Conservation (phyloP, 345 rosid genomes). For the Kernera saxatilis region DNA sequence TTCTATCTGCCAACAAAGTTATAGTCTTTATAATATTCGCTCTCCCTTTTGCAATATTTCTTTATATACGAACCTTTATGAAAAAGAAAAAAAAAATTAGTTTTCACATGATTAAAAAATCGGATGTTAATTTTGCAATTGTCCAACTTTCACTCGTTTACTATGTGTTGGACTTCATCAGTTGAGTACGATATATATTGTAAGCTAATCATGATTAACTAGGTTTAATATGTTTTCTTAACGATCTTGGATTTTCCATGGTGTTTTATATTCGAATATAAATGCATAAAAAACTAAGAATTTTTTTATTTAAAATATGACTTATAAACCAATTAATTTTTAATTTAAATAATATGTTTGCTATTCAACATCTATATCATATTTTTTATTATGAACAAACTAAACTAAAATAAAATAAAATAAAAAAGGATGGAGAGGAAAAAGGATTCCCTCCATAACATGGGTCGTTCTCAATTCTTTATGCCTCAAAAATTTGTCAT, state of each 20-base stretch:
- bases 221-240: not conserved
- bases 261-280: not conserved
- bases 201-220: not conserved
- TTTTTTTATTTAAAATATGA: not conserved
- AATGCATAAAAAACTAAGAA: not conserved
- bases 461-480: slow-evolving; percentile 32
- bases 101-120: not conserved
- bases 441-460: slow-evolving; percentile 24
- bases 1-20: slow-evolving; percentile 23
- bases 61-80: not conserved
- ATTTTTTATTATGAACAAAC: not conserved
- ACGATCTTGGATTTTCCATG: not conserved
- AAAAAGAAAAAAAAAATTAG: not conserved
- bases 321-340: not conserved
- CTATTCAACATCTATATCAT: not conserved
- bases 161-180: not conserved
- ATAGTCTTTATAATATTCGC: slow-evolving; percentile 22
- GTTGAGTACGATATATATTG: not conserved
- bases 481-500: slow-evolving; percentile 25
- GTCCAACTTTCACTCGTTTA: not conserved
- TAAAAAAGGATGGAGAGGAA: not conserved
- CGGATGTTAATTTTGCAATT: not conserved
- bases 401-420: not conserved
- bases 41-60: not conserved
- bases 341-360: too few species aligned